Base-by-base conservation (phyloP, 2,329 filamentous ascomycete genomes). In the Aspergillus tubingensis region DNA sequence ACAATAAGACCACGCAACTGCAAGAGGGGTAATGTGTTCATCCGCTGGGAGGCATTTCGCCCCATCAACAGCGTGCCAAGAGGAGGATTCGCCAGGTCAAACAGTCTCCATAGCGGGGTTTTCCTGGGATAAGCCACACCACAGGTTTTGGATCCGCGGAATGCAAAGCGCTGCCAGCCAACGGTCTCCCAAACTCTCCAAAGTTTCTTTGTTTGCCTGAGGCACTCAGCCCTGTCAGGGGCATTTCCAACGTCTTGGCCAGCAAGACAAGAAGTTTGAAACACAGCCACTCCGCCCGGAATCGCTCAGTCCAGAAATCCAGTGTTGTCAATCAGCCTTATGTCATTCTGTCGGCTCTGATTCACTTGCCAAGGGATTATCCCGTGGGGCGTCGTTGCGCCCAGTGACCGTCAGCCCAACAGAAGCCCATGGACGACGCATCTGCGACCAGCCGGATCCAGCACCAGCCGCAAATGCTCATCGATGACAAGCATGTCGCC, bases 391-490 rank as follows among this genome's bases (percentile, higher is more conserved):
- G 32, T 36, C 21, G 15, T 41, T 39, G 15, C 19, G 13, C 21
- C 21, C 32, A 41, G 19, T 19, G n/a, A 17, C 15, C 4, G 51
- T 53, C 51, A 41, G 27, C 39, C 50, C 19, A 44, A 23, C 39
- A 43, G 39, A n/a, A 8, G 30, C 30, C 30, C 30, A 13, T 32
- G 11, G 30, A 32, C 11, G 30, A 25, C 23, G 23, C 21, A 48
- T 25, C 23, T 50, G 47, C 47, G 47, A n/a, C 47, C 23, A 50
- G 23, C 47, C 25, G 47, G 47, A 50, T 50, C 47, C 47, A 50
- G 25, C 47, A 25, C 25, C 47, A 50, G 17, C 47, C 19, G 47
- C 38, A 44, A 51, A 25, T 47, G 19, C 54, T 57, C 48, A 60
- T 60, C 25, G 3, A 48, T 10, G 27, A 48, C 48, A 47, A 44